Evolutionary conservation across 176 grass and related monocot genomes (phyloP), one percentile per base, ranked within the genome.

Genomic region (Raddia guianensis): DNA sequence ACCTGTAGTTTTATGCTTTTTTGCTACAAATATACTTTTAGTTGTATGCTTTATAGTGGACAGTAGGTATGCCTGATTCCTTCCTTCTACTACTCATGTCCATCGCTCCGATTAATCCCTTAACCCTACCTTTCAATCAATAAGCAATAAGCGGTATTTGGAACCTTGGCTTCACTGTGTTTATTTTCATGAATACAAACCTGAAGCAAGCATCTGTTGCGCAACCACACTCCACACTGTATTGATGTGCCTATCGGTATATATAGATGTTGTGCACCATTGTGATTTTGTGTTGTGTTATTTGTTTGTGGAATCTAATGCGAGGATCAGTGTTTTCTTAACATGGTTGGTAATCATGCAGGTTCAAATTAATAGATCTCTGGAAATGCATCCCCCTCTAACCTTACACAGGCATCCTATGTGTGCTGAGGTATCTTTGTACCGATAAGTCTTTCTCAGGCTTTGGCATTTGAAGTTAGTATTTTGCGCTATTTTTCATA

Each of bases 351-450:
- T 6, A 10, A 44, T 66, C 12, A 16, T 68, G 75, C 80, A 89
- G 87, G n/a, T 4, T 81, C 5, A 20, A 9, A 7, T 49, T 66
- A 60, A 48, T 35, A 49, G 13, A 71, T 56, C 1, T 76, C 52
- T 40, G 37, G 83, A 86, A 79, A 98, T 95, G 92, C 92, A 95
- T 93, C 92, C 92, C 66, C 95, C 82, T 27, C 57, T 95, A 61
- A 98, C 95, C 21, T 61, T 93, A 53, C 95, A 94, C 62, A 81
- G 86, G 67, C 92, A 98, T 88, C 95, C 81, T 60, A 93, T 91
- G 95, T 95, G 95, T 82, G 92, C 88, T 84, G 88, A 98, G 83
- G 92, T 94, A 98, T 62, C 50, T 61, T 64, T 48, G 8, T 59
- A 72, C 7, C 72, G 60, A 66, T 11, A 42, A 16, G 6, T 44